phyloP scores from a whole-genome alignment of 768 basidiomycete species.

The Leccinum uliginosum region DNA sequence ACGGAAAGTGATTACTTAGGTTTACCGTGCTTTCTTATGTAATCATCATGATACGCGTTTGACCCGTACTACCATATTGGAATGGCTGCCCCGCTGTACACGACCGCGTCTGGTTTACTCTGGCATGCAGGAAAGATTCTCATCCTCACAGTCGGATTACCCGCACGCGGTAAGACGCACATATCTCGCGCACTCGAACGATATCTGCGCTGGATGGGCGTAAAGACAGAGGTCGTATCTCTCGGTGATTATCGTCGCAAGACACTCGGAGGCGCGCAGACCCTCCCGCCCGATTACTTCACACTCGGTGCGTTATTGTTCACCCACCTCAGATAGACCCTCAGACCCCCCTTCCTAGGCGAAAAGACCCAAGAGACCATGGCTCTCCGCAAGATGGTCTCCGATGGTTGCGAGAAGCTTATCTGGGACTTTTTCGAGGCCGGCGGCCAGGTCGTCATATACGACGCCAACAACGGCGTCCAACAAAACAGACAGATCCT shows the following conservation, averaged over 20 bases:
- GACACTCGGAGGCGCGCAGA: constrained; percentile 81
- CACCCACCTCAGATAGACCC: background rate
- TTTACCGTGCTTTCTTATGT: constrained; percentile 12
- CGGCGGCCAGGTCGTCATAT: constrained; percentile 95
- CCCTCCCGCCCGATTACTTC: constrained; percentile 91
- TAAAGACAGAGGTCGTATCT: constrained; percentile 92
- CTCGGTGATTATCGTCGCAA: constrained; percentile 93
- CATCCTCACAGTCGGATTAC: constrained; percentile 87
- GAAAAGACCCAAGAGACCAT: constrained; percentile 80
- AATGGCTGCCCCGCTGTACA: constrained; percentile 93
- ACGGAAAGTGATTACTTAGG: constrained; percentile 13
- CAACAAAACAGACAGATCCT: constrained; percentile 60
- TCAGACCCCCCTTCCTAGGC: constrained; percentile 38
- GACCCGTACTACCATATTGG: background rate
- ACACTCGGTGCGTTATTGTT: constrained; percentile 51
- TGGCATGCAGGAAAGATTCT: constrained; percentile 96
- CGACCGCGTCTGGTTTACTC: constrained; percentile 81
- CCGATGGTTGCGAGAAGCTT: constrained; percentile 79
- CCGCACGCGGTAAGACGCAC: constrained; percentile 95
- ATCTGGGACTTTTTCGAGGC: constrained; percentile 84
- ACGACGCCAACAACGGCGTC: constrained; percentile 95
- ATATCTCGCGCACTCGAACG: constrained; percentile 93
- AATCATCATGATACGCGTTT: constrained; percentile 12
- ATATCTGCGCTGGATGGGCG: constrained; percentile 98
- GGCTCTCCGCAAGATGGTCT: constrained; percentile 66